Conservation (phyloP, 495 filamentous ascomycete species). For the Thozetella sp. region DNA sequence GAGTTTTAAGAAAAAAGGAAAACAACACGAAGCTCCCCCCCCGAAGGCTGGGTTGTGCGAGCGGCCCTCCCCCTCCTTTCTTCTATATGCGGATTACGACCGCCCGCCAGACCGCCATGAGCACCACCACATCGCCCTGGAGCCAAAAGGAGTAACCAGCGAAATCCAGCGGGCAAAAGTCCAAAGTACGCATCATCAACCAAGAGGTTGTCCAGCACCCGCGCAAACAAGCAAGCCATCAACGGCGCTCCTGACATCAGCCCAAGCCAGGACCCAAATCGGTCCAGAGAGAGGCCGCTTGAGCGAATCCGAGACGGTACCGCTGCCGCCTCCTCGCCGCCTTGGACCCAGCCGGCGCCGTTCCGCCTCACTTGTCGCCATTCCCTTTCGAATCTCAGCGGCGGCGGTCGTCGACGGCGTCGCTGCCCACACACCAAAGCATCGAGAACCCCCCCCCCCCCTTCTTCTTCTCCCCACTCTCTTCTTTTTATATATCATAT, state of each 20-base stretch:
- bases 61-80: neutral
- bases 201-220: too few species aligned
- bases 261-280: neutral
- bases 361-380: neutral
- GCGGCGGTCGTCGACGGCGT: neutral
- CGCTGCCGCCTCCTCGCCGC: neutral
- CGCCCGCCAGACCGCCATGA: conserved; percentile 19
- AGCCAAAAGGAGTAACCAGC: conserved; percentile 1
- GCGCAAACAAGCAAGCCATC: neutral
- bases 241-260: neutral
- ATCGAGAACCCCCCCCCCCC: too few species aligned
- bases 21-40: neutral
- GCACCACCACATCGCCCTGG: neutral
- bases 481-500: too few species aligned
- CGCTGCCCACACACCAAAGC: neutral
- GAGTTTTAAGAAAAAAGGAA: too few species aligned
- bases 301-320: neutral
- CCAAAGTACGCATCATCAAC: neutral
- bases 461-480: too few species aligned
- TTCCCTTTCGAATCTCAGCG: neutral
- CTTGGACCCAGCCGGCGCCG: neutral
- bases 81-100: conserved; percentile 12
- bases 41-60: conserved; percentile 1
- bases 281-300: neutral
- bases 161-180: neutral